Evolutionary conservation across 1,139 yeast genomes (phyloP).

Genomic region (Blastobotrys apis): DNA sequence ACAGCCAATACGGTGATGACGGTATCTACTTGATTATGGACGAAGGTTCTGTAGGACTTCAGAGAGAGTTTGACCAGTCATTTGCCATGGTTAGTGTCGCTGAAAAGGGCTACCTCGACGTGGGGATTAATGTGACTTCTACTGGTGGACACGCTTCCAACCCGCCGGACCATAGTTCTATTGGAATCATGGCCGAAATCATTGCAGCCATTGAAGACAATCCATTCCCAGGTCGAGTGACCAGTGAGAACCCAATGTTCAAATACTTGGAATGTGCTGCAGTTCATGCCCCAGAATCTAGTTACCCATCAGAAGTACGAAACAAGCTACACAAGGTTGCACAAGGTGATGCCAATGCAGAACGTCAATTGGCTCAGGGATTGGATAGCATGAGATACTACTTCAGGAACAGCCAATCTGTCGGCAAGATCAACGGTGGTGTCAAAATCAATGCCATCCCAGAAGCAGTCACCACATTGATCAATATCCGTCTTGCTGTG

Average conservation of each 20-base stretch:
- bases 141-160: constrained; percentile 74
- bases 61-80: constrained; percentile 43
- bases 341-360: constrained; percentile 19
- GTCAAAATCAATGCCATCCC: constrained; percentile 71
- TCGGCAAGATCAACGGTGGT: constrained; percentile 65
- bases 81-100: constrained; percentile 59
- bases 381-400: constrained; percentile 36
- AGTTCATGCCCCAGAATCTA: constrained; percentile 15
- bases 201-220: constrained; percentile 49
- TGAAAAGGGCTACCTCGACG: constrained; percentile 64
- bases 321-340: constrained; percentile 18
- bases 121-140: constrained; percentile 47
- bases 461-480: constrained; percentile 51
- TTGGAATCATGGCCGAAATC: constrained; percentile 60
- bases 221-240: constrained; percentile 45
- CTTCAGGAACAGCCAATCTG: constrained; percentile 60
- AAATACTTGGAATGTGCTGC: constrained; percentile 40
- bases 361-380: constrained; percentile 37
- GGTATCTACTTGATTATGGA: constrained; percentile 56
- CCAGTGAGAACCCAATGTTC: constrained; percentile 50
- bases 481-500: constrained; percentile 57
- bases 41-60: constrained; percentile 50
- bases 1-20: constrained; percentile 51
- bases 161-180: constrained; percentile 68
- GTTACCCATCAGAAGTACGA: constrained; percentile 9